phyloP scores from a whole-genome alignment of 2,329 filamentous ascomycete genomes.

The Verticillium klebahnii region DNA sequence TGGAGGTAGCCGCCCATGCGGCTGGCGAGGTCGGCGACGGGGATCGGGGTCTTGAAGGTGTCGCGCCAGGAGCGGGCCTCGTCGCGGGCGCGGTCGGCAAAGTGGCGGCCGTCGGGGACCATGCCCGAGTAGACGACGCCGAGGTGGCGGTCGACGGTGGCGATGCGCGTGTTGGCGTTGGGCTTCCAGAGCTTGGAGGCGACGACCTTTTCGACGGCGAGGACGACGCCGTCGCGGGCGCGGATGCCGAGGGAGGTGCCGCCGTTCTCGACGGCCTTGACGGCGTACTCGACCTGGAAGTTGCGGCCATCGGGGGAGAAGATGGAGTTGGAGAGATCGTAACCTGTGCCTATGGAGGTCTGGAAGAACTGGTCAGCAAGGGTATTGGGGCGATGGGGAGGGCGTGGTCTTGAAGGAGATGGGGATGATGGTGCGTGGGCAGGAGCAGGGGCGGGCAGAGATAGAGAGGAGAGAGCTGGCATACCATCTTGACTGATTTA shows the following conservation, averaged over 20 bases:
- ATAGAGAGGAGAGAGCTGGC: background rate
- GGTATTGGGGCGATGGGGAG: background rate
- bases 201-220: slow-evolving; percentile 95
- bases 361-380: slow-evolving; percentile 30
- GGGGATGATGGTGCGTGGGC: too few relatives aligned
- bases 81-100: slow-evolving; percentile 88
- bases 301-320: slow-evolving; percentile 99
- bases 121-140: slow-evolving; percentile 92
- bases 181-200: slow-evolving; percentile 93
- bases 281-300: slow-evolving; percentile 98
- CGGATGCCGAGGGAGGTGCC: slow-evolving; percentile 94
- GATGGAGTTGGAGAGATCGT: slow-evolving; percentile 99
- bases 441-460: background rate
- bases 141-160: slow-evolving; percentile 87
- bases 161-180: slow-evolving; percentile 94
- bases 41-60: slow-evolving; percentile 92
- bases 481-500: background rate
- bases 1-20: slow-evolving; percentile 96
- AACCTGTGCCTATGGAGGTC: slow-evolving; percentile 99
- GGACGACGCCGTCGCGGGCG: slow-evolving; percentile 94
- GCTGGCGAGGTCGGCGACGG: slow-evolving; percentile 79
- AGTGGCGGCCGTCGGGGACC: slow-evolving; percentile 91
- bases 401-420: too few relatives aligned
- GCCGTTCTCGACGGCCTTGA: slow-evolving; percentile 97
- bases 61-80: slow-evolving; percentile 89